A percentile compares a stretch with the other conserved stretches of the same genome.
Conservation (phyloP, 331 rosid genomes). For the Dryas integrifolia region DNA sequence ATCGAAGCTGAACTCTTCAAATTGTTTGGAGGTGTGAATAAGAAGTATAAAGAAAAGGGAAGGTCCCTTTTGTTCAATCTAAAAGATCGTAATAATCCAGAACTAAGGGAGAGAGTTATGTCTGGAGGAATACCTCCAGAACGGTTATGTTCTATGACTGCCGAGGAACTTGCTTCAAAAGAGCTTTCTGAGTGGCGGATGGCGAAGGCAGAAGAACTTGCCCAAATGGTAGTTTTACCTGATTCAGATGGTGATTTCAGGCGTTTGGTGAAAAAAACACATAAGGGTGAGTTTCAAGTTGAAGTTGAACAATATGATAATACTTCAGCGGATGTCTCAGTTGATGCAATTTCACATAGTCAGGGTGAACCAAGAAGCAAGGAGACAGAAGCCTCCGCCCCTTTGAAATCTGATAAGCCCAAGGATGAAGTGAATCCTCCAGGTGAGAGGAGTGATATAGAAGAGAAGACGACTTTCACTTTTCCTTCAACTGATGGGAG, state of each 20-base stretch:
- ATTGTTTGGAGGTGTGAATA: slow-evolving; percentile 94
- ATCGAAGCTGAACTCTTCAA: slow-evolving; percentile 87
- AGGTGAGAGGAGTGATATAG: slow-evolving; percentile 39
- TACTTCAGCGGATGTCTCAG: slow-evolving; percentile 52
- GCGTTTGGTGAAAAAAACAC: slow-evolving; percentile 90
- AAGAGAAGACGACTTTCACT: slow-evolving; percentile 43
- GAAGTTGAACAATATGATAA: slow-evolving; percentile 79
- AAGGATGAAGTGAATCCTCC: slow-evolving; percentile 31
- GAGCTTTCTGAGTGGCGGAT: slow-evolving; percentile 98
- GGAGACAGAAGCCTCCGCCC: slow-evolving; percentile 35
- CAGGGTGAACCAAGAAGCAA: slow-evolving; percentile 39
- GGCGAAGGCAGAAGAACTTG: slow-evolving; percentile 98
- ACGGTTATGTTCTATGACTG: slow-evolving; percentile 86
- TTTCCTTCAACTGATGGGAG: slow-evolving; percentile 62
- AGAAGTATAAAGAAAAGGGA: slow-evolving; percentile 97
- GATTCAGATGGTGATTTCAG: slow-evolving; percentile 82
- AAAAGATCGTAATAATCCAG: slow-evolving; percentile 95
- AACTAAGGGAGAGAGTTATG: slow-evolving; percentile 86
- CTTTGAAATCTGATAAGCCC: slow-evolving; percentile 35
- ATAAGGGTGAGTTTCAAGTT: slow-evolving; percentile 79
- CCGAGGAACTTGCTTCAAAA: slow-evolving; percentile 98
- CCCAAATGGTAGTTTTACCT: slow-evolving; percentile 90
- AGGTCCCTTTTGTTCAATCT: slow-evolving; percentile 94
- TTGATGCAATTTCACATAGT: slow-evolving; percentile 42
- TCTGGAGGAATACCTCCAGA: slow-evolving; percentile 79